Conservation (phyloP, 2,329 filamentous ascomycete species). For the Sordariomycetes sp. region DNA sequence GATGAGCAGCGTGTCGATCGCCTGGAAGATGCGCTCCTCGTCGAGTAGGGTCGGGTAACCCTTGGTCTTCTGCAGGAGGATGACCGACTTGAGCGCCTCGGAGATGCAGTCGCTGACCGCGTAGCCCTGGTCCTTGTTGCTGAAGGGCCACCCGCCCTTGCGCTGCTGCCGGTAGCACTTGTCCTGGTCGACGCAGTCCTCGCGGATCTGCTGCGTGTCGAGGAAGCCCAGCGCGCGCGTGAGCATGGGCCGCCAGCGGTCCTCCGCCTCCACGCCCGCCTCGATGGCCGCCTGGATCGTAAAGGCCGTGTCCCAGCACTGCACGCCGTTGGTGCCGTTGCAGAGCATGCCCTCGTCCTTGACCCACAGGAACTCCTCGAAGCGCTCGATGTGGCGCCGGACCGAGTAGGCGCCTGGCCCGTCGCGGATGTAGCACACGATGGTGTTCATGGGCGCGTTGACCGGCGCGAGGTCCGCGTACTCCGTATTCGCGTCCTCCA, state of each 20-base stretch:
- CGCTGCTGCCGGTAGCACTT: slow-evolving; percentile 81
- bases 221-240: slow-evolving; percentile 74
- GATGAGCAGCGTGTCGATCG: slow-evolving; percentile 79
- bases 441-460: slow-evolving; percentile 80
- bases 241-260: slow-evolving; percentile 75
- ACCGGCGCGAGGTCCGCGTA: slow-evolving; percentile 81
- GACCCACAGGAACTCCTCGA: slow-evolving; percentile 85
- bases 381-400: slow-evolving; percentile 64
- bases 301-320: slow-evolving; percentile 94
- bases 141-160: slow-evolving; percentile 95
- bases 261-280: slow-evolving; percentile 65
- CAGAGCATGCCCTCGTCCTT: slow-evolving; percentile 86
- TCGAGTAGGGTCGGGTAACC: slow-evolving; percentile 66
- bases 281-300: slow-evolving; percentile 73
- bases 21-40: slow-evolving; percentile 71
- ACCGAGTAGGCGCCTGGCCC: slow-evolving; percentile 66
- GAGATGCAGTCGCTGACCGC: slow-evolving; percentile 91
- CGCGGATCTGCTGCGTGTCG: slow-evolving; percentile 82
- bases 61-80: slow-evolving; percentile 71
- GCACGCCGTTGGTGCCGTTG: slow-evolving; percentile 97
- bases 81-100: slow-evolving; percentile 77
- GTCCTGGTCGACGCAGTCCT: slow-evolving; percentile 67
- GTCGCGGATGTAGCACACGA: slow-evolving; percentile 75
- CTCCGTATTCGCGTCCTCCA: slow-evolving; percentile 89
- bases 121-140: slow-evolving; percentile 85